Base-by-base conservation (phyloP, 345 rosid species). In the Acer yangbiense region DNA sequence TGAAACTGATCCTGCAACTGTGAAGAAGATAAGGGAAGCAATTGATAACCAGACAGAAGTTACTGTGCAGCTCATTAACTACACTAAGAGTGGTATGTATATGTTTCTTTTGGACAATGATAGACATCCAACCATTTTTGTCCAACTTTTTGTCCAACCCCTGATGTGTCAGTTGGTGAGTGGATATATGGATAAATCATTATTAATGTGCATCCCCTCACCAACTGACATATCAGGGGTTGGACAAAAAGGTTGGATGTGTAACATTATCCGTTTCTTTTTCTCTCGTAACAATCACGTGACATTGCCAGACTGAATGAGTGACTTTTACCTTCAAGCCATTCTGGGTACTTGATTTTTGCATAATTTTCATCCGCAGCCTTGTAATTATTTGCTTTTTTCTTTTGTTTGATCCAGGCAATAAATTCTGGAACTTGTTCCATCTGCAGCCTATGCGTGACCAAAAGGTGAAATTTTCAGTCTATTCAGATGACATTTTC, bases 371-470 rank as follows among this genome's bases (percentile, higher is more conserved):
- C 4, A 14, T 14, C 55, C 3, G 13, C 39, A 4, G 39, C 17
- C 17, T 50, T 50, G 13, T 75, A 10, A 71, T 54, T 66, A 17
- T 44, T 81, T 16, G 7, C 43, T 12, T 57, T 35, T 39, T 27
- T 27, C 29, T 27, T 69, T 32, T n/a, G 52, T 64, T 65, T 0
- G 1, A 77, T 82, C 57, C 86, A 95, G 99, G 99, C n/a, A 95
- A 93, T 83, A 95, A 95, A 86, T 95, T 95, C 79, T 95, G 99
- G 99, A 95, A 93, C 85, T 83, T 95, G 79, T 95, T 95, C 87
- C 99, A 95, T 86, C 83, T 95, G 68, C 99, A 95, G 86, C 98
- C 99, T 81, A 95, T 95, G 99, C 99, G 99, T 85, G 99, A 95
- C 83, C 99, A 93, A 71, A 95, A 95, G 97, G 98, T 94, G 80